Evolutionary conservation across 208 protist species (phyloP).

Genomic region (Leishmania arabica): DNA sequence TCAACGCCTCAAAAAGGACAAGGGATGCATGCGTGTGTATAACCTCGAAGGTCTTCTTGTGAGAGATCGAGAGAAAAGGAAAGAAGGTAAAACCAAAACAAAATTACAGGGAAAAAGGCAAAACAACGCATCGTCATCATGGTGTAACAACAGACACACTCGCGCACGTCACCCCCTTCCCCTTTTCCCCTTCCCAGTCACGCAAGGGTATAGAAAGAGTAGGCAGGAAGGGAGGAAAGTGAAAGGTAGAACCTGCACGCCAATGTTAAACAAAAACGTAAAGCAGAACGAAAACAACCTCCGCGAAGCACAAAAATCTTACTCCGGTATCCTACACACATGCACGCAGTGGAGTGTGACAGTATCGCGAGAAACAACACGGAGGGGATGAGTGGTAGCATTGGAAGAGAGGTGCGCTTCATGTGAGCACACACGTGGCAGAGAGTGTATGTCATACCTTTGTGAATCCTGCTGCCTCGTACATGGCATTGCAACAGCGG

Average conservation of each 20-base stretch:
- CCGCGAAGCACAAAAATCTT: neutral
- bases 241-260: neutral
- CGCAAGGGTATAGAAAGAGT: neutral
- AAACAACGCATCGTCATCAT: neutral
- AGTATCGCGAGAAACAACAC: neutral
- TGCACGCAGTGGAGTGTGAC: neutral
- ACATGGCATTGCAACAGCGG: neutral
- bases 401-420: neutral
- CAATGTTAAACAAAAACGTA: neutral
- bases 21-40: neutral
- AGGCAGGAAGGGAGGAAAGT: neutral
- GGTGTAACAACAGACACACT: neutral
- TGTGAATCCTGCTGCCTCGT: conserved; percentile 1
- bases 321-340: neutral
- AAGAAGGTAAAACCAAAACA: neutral
- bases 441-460: conserved; percentile 9
- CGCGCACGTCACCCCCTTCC: neutral
- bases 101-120: neutral
- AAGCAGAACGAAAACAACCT: neutral
- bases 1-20: conserved; percentile 8
- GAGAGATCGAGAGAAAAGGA: neutral
- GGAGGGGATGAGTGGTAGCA: neutral
- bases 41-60: neutral
- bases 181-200: neutral
- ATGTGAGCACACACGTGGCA: conserved; percentile 1